These are phyloP conservation scores for Fonsecaea pedrosoi DNA, from an alignment of 2,329 filamentous ascomycete species.

Conservation along the genomic window DNA sequence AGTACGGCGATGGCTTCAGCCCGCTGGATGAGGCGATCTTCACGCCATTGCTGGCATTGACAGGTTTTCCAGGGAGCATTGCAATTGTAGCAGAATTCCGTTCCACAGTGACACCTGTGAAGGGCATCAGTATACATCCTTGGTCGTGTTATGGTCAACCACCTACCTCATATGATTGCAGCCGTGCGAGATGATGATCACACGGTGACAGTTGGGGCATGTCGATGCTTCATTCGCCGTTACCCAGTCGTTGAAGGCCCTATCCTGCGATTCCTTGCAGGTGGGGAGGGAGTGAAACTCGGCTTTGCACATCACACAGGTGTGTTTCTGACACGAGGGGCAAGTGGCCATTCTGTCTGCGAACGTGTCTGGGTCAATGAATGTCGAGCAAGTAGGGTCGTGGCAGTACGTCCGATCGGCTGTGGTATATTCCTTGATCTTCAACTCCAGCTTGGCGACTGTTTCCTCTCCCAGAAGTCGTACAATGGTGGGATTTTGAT, in stretches of 20 bases:
- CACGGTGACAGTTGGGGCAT: conserved; percentile 74
- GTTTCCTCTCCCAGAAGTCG: conserved; percentile 12
- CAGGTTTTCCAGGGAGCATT: conserved; percentile 42
- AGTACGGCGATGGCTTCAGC: conserved; percentile 31
- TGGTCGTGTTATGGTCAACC: background rate
- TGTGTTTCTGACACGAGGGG: conserved; percentile 50
- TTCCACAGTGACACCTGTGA: conserved; percentile 42
- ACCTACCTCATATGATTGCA: conserved; percentile 48
- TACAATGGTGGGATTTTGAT: conserved; percentile 6
- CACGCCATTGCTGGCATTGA: conserved; percentile 40
- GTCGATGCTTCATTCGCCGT: conserved; percentile 74
- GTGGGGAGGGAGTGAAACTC: conserved; percentile 49
- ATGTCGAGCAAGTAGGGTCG: conserved; percentile 52
- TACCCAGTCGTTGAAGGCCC: conserved; percentile 62
- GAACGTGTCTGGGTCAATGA: conserved; percentile 52
- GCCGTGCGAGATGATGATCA: conserved; percentile 44
- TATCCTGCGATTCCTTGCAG: conserved; percentile 39
- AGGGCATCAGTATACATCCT: background rate
- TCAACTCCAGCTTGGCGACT: conserved; percentile 48
- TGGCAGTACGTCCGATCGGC: conserved; percentile 61
- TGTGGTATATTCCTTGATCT: conserved; percentile 58
- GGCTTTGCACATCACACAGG: conserved; percentile 61
- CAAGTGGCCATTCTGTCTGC: conserved; percentile 51
- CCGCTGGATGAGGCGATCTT: conserved; percentile 37
- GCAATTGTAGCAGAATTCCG: conserved; percentile 46